phyloP scores from a whole-genome alignment of 768 basidiomycete species.

The Candolleomyces aberdarensis region DNA sequence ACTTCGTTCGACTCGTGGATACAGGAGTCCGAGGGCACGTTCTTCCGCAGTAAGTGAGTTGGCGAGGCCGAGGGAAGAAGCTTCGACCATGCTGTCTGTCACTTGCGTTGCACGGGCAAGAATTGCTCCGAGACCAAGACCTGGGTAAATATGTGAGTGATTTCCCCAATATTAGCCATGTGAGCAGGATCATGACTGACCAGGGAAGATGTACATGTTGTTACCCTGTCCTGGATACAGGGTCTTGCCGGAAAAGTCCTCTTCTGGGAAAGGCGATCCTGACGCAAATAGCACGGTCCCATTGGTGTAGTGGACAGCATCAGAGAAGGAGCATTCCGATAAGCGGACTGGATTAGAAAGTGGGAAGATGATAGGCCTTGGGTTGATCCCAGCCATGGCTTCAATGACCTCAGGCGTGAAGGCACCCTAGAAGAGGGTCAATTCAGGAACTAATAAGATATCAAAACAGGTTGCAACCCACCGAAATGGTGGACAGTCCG shows the following conservation, averaged over 20 bases:
- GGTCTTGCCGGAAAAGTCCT: conserved; percentile 49
- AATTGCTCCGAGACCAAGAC: conserved; percentile 79
- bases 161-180: not conserved
- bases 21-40: conserved; percentile 61
- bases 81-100: conserved; percentile 88
- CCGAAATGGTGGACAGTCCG: conserved; percentile 83
- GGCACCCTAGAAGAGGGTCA: conserved; percentile 46
- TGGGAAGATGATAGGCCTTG: conserved; percentile 88
- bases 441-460: not conserved
- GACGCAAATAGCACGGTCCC: conserved; percentile 84
- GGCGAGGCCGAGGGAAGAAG: conserved; percentile 77
- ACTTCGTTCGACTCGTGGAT: conserved; percentile 80
- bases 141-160: conserved; percentile 22
- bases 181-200: conserved; percentile 25
- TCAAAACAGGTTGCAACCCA: conserved; percentile 19
- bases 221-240: conserved; percentile 88
- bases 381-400: conserved; percentile 76
- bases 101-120: conserved; percentile 64
- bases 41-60: conserved; percentile 72
- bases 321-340: conserved; percentile 77
- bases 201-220: conserved; percentile 88
- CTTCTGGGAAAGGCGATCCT: conserved; percentile 79
- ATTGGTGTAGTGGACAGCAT: conserved; percentile 67
- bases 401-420: conserved; percentile 71
- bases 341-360: conserved; percentile 86